A percentile compares a stretch with the other conserved stretches of the same genome.
Conservation (phyloP, 2,329 filamentous ascomycete genomes). For the Fonsecaea nubica region DNA sequence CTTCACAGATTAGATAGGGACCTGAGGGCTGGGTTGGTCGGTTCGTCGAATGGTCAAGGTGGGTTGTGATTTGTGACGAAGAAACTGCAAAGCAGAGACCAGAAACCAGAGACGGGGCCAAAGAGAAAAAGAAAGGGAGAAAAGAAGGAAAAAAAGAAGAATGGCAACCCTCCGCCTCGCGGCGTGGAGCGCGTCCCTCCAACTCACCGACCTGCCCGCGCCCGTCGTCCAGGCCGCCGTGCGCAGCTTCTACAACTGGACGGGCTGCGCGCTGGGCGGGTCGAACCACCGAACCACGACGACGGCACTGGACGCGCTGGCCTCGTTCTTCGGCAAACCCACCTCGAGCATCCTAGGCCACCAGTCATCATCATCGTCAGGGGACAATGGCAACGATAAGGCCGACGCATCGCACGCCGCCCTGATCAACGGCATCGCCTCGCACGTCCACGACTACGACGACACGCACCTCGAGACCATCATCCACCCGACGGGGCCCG, state of each 20-base stretch:
- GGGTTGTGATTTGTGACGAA: too few species aligned
- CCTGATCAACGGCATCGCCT: slow-evolving; percentile 62
- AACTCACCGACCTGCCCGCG: slow-evolving; percentile 50
- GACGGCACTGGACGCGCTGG: slow-evolving; percentile 47
- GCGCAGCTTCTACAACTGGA: slow-evolving; percentile 61
- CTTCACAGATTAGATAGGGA: too few species aligned
- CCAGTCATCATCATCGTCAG: not conserved
- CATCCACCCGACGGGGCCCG: slow-evolving; percentile 62
- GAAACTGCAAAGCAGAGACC: not conserved
- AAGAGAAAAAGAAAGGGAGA: not conserved
- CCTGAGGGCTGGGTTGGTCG: too few species aligned
- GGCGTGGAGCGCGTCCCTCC: slow-evolving; percentile 55
- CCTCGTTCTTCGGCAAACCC: slow-evolving; percentile 48
- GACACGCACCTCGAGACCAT: slow-evolving; percentile 64
- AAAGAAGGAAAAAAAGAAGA: not conserved
- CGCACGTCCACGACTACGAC: slow-evolving; percentile 64
- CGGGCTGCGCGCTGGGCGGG: slow-evolving; percentile 61
- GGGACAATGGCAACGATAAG: not conserved
- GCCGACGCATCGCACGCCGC: slow-evolving; percentile 50
- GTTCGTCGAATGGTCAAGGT: too few species aligned
- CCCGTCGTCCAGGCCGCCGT: slow-evolving; percentile 54
- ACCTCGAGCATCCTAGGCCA: slow-evolving; percentile 49
- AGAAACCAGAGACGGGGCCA: not conserved
- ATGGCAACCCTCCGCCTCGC: slow-evolving; percentile 55
- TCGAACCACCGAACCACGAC: slow-evolving; percentile 55